Evolutionary conservation across 257 asterid genomes (phyloP), one percentile per base, ranked within the genome.

Genomic region (Solanum stenotomum): DNA sequence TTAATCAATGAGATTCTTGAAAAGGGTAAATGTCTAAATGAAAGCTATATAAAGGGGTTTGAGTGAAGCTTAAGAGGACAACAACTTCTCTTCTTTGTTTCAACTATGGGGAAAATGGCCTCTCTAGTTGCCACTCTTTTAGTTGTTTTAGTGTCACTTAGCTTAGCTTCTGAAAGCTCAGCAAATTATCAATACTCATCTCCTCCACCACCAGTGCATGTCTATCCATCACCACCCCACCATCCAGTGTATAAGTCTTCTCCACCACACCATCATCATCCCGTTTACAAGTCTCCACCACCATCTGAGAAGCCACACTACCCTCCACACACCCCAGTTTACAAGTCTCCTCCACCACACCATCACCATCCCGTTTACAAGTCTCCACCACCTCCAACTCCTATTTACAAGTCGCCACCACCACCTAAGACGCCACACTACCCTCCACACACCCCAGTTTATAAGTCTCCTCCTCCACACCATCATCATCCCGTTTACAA

Each of bases 101-200:
- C 68, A 1, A 81, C 31, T 78, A 40, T 74, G 71, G 59, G 82
- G 34, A 79, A 52, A 82, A 88, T 88, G 90, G 78, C 88, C 71
- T 84, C 79, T 84, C 88, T 85, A 18, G 2, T 88, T 44, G 27
- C 70, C 23, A 18, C 85, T 38, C 67, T 88, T 34, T 14, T 88
- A 29, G 88, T 88, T 2, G 75, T 84, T 71, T 25, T 74, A 49
- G 86, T 88, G 27, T 56, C 90, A 29, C 33, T 88, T 5, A 74
- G 23, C 88, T 25, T 88, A 25, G 86, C 86, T 16, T 84, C 85
- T 1, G 70, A 72, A 88, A 84, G 88, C 68, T 37, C 70, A 35
- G 90, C 87, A 72, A n/a, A 88, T 82, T 37, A 68, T 23, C 12
- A 22, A 0, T 84, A 71, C 87, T 79, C 74, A 52, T 68, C 83